Evolutionary conservation across 352 stramenopile genomes (phyloP).

Genomic region (Blastocystis sp.): DNA sequence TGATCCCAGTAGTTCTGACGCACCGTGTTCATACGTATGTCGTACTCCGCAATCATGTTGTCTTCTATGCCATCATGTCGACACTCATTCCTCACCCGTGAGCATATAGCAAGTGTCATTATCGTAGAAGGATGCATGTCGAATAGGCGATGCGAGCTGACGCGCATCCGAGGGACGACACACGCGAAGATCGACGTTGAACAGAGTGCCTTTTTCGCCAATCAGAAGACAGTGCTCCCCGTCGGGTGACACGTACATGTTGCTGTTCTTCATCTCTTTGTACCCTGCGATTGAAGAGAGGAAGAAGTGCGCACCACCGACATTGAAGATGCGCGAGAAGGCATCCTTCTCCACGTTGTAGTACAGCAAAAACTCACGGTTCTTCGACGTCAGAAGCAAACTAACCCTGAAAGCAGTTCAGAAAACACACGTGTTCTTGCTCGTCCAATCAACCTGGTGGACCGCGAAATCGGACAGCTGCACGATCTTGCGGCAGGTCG

Average conservation of each 20-base stretch:
- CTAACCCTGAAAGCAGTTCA: not conserved
- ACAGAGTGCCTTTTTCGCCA: conserved; percentile 19
- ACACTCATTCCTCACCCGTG: not conserved
- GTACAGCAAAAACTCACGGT: conserved; percentile 54
- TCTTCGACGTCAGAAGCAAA: conserved; percentile 18
- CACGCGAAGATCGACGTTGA: conserved; percentile 5
- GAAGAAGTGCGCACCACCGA: not conserved
- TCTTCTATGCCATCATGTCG: conserved; percentile 1
- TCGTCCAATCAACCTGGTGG: conserved; percentile 43
- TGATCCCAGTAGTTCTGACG: conserved; percentile 27
- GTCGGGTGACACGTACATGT: conserved; percentile 26
- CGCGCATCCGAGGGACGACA: not conserved
- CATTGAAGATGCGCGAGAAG: conserved; percentile 40
- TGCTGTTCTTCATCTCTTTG: conserved; percentile 1
- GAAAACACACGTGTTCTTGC: conserved; percentile 38
- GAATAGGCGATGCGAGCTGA: conserved; percentile 14
- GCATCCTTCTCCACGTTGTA: conserved; percentile 27
- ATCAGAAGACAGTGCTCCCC: conserved; percentile 5
- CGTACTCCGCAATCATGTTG: conserved; percentile 39
- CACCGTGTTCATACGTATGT: not conserved
- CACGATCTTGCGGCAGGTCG: conserved; percentile 18
- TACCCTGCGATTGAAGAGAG: not conserved
- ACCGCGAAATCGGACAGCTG: conserved; percentile 23
- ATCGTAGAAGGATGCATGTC: conserved; percentile 45
- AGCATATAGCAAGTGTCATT: conserved; percentile 50